A percentile compares a stretch with the other conserved stretches of the same genome.
Evolutionary conservation across 2,329 filamentous ascomycete species (phyloP).

Genomic region (Verruconis gallopava): DNA sequence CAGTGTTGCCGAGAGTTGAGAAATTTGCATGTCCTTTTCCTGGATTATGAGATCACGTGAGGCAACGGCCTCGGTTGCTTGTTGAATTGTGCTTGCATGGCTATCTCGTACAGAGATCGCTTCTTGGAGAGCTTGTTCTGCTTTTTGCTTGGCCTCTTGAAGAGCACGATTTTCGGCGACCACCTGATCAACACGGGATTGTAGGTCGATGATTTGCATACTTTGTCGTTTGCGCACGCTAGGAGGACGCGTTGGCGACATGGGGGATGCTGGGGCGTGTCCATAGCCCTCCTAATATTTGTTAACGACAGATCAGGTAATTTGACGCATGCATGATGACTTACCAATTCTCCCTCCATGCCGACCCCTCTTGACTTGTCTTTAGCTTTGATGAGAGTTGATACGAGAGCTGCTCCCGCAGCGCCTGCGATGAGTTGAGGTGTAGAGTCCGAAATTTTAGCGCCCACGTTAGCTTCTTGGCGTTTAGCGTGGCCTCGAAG

Average conservation of each 20-base stretch:
- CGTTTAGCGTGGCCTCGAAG: slow-evolving; percentile 39
- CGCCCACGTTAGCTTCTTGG: slow-evolving; percentile 14
- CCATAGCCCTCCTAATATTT: slow-evolving; percentile 73
- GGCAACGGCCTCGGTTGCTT: slow-evolving; percentile 38
- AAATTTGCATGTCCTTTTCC: slow-evolving; percentile 79
- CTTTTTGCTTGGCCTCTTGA: slow-evolving; percentile 37
- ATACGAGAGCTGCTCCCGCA: slow-evolving; percentile 36
- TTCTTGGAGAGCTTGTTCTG: slow-evolving; percentile 7
- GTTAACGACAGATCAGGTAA: slow-evolving; percentile 15
- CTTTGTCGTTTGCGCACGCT: slow-evolving; percentile 95
- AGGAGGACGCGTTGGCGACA: slow-evolving; percentile 84
- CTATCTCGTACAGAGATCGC: slow-evolving; percentile 39
- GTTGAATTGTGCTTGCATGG: slow-evolving; percentile 23
- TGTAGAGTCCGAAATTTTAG: slow-evolving; percentile 15
- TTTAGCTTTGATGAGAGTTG: slow-evolving; percentile 73
- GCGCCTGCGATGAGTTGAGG: slow-evolving; percentile 13
- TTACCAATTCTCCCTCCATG: slow-evolving; percentile 91
- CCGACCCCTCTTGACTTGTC: slow-evolving; percentile 54
- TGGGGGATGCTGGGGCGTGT: slow-evolving; percentile 77
- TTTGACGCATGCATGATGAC: slow-evolving; percentile 36
- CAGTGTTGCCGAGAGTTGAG: slow-evolving; percentile 64
- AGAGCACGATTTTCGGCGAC: slow-evolving; percentile 73
- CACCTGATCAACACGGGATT: slow-evolving; percentile 72
- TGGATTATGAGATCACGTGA: slow-evolving; percentile 57
- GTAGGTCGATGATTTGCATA: slow-evolving; percentile 87